Base-by-base conservation (phyloP, 345 rosid genomes). In the Passiflora organensis region DNA sequence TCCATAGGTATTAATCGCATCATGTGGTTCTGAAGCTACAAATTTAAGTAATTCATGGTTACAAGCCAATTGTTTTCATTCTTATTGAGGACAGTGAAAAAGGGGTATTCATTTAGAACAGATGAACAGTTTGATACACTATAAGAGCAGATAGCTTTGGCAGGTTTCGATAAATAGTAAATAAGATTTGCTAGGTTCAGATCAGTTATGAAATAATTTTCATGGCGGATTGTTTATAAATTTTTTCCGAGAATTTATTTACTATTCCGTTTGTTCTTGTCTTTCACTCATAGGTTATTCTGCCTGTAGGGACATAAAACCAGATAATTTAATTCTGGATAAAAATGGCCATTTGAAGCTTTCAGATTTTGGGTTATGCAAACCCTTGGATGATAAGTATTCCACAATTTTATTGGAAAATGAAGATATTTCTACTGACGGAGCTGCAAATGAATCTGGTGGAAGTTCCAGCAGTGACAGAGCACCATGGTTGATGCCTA, bases 341-440 rank as follows among this genome's bases (percentile, higher is more conserved):
- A 84, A 73, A 80, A 80, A 80, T 71, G 99, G 99, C 51, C 96
- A 93, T 74, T 60, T 93, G 77, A 93, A 93, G 87, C 99, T 93
- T 62, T 93, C 99, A 49, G 99, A 93, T 79, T 93, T 93, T 80
- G 99, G 99, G 16, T 76, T 93, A 76, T 93, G 96, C 73, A 93
- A 93, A 79, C 93, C 99, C 60, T 79, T 93, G 15, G 94, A 88
- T 78, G 93, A 82, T 39, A 93, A 88, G 66, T 93, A 86, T 76
- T 86, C 99, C 42, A 44, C 89, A 50, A 74, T 90, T 66, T 58
- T 89, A 24, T 78, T 93, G 58, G 96, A 81, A 76, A 86, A 86
- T 55, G 91, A 79, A 28, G 81, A 78, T 51, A 61, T 89, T 63
- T 58, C 72, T 19, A 68, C 82, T 57, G 76, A 78, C 69, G 96